Conservation (phyloP, 345 rosid species). For the Citrus cavaleriei region DNA sequence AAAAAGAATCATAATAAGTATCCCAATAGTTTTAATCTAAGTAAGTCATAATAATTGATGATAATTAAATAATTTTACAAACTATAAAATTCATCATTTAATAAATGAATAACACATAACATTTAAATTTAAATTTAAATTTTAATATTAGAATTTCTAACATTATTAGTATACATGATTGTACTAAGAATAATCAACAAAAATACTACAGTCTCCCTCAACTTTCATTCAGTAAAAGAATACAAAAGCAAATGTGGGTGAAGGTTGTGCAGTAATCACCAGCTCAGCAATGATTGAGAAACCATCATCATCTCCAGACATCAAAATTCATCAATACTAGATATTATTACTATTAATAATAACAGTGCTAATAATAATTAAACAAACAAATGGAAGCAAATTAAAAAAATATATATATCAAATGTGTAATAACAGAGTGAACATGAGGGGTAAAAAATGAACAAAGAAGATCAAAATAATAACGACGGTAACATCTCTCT, state of each 20-base stretch:
- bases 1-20: too few species aligned
- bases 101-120: too few species aligned
- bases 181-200: neutral
- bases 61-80: too few species aligned
- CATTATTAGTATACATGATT: too few species aligned
- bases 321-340: too few species aligned
- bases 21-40: too few species aligned
- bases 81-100: too few species aligned
- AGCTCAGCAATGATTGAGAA: neutral
- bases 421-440: slow-evolving; percentile 1
- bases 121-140: too few species aligned
- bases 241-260: slow-evolving; percentile 1
- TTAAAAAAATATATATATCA: slow-evolving; percentile 9
- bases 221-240: neutral
- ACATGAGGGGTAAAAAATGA: neutral
- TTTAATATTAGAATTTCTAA: rapidly evolving
- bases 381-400: slow-evolving; percentile 15
- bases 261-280: neutral
- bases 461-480: neutral
- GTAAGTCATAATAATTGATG: too few species aligned
- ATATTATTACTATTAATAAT: neutral
- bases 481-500: neutral
- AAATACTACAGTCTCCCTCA: neutral
- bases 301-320: too few species aligned
- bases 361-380: neutral